A percentile compares a stretch with the other conserved stretches of the same genome.
These are phyloP conservation scores for Phyllostachys edulis DNA, from an alignment of 176 grass and related monocot species.

Conservation along the genomic window DNA sequence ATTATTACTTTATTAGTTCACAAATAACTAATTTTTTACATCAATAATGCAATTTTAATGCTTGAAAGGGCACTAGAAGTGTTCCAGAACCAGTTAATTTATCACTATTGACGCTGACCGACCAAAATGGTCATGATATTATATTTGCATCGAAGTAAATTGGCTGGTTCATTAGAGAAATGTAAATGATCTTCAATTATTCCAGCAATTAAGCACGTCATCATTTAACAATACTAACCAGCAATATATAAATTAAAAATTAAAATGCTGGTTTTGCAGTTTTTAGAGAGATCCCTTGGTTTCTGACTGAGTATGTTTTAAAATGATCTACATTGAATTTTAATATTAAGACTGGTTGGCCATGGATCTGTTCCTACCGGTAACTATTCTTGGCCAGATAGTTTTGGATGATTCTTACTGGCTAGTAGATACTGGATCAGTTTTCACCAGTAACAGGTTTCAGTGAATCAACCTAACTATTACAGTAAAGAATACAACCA, in stretches of 20 bases:
- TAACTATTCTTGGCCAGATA: background rate
- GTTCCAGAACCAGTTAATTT: background rate
- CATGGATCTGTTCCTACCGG: background rate
- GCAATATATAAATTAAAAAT: background rate
- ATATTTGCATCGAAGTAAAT: background rate
- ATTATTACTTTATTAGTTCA: background rate
- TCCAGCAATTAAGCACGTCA: background rate
- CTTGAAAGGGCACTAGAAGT: background rate
- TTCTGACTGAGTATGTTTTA: background rate
- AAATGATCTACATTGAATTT: conserved; percentile 9
- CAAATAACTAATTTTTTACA: background rate
- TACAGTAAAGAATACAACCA: background rate
- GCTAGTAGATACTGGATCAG: background rate
- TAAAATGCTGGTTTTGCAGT: background rate
- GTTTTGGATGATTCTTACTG: background rate
- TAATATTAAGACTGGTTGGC: background rate
- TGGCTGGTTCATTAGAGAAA: background rate
- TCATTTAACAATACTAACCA: background rate
- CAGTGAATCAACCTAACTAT: background rate
- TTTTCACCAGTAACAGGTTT: conserved; percentile 15
- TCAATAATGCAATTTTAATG: background rate
- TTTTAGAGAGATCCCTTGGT: background rate
- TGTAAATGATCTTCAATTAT: background rate
- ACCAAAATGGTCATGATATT: background rate
- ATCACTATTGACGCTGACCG: background rate